Percentiles rank a stretch among this genome's conserved stretches.
These are phyloP conservation scores for Logfia minima DNA, from an alignment of 129 eudicot genomes.

Conservation along the genomic window DNA sequence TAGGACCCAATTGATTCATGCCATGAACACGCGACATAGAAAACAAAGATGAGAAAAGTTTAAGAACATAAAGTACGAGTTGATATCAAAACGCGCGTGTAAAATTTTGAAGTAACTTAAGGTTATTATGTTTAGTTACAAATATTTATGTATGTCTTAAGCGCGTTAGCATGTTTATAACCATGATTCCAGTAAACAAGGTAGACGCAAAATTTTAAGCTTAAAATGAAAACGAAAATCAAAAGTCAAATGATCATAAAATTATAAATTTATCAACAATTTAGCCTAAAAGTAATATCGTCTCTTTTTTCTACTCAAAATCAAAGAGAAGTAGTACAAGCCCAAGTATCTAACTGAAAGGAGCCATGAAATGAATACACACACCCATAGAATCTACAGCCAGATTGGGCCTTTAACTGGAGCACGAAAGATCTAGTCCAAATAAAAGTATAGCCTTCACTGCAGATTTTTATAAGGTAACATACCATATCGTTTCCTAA, in stretches of 20 bases:
- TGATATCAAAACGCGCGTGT: background rate
- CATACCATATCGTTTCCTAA: background rate
- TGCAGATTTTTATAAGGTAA: background rate
- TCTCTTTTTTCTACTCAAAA: too few relatives aligned
- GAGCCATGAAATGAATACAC: background rate
- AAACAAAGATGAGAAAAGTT: background rate
- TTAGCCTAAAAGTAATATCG: too few relatives aligned
- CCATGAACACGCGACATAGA: background rate
- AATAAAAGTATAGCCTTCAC: background rate
- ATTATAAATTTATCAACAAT: too few relatives aligned
- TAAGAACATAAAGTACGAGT: background rate
- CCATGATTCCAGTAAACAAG: background rate
- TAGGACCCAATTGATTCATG: constrained; percentile 1
- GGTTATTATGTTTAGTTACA: too few relatives aligned
- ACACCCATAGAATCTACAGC: background rate
- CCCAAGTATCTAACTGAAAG: background rate
- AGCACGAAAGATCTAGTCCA: too few relatives aligned
- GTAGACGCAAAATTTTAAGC: background rate
- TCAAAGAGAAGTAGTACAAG: too few relatives aligned
- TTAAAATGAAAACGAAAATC: too few relatives aligned
- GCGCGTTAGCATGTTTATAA: background rate
- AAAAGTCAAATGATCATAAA: too few relatives aligned
- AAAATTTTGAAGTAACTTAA: too few relatives aligned
- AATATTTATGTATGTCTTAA: background rate
- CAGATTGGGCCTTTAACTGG: background rate